Evolutionary conservation across 164 flowering plant genomes (phyloP).

Genomic region (Nelumbo lutea): DNA sequence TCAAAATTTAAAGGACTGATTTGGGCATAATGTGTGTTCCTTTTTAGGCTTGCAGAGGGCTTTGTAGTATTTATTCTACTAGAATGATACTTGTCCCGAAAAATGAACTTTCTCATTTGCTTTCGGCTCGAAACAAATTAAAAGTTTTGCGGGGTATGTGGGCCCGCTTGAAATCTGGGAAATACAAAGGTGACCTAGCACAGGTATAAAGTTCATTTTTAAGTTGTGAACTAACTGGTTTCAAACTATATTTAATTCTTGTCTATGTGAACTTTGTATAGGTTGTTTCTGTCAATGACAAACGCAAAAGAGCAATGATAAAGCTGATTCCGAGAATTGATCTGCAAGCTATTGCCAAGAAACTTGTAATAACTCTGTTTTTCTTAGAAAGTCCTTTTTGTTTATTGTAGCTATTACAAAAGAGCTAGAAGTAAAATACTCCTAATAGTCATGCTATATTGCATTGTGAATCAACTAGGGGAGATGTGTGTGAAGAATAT

Average conservation of each 20-base stretch:
- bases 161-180: conserved; percentile 91
- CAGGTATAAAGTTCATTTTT: conserved; percentile 40
- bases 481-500: too few species aligned
- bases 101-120: conserved; percentile 62
- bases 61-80: conserved; percentile 45
- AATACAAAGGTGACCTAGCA: conserved; percentile 86
- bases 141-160: conserved; percentile 54
- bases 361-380: conserved; percentile 47
- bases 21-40: neutral
- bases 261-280: conserved; percentile 19
- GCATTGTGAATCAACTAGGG: too few species aligned
- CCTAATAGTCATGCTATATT: too few species aligned
- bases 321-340: conserved; percentile 88
- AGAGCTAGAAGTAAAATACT: neutral
- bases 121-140: conserved; percentile 37
- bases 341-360: conserved; percentile 58
- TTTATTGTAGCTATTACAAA: neutral
- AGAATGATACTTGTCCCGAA: conserved; percentile 45
- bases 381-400: neutral
- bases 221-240: neutral
- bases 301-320: conserved; percentile 57
- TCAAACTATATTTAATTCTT: conserved; percentile 1
- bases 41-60: conserved; percentile 78
- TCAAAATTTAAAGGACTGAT: neutral
- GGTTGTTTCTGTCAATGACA: conserved; percentile 69